phyloP scores from a whole-genome alignment of 225 moss, liverwort and hornwort species.

The Lunularia cruciata region DNA sequence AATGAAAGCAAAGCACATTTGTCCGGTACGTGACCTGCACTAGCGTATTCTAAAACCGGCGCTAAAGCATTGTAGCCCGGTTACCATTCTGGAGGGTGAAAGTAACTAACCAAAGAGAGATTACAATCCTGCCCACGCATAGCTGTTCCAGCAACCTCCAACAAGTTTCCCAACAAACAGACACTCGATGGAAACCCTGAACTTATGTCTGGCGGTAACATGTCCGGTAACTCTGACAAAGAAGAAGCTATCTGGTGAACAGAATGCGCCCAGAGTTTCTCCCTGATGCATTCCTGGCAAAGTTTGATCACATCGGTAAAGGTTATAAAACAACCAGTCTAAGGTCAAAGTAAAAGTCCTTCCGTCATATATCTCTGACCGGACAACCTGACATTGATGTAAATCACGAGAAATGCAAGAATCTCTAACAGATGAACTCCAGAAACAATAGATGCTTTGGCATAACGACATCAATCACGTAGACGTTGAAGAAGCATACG shows the following conservation, averaged over 20 bases:
- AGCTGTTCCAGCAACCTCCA: conserved; percentile 74
- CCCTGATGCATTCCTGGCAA: conserved; percentile 77
- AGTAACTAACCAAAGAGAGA: conserved; percentile 72
- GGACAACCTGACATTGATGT: no score
- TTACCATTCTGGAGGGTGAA: no score
- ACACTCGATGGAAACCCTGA: conserved; percentile 72
- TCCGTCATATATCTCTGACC: no score
- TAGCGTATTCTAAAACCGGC: no score
- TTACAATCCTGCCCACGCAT: conserved; percentile 65
- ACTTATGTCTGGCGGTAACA: conserved; percentile 69
- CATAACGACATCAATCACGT: neutral
- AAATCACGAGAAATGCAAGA: no score
- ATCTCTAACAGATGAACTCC: no score
- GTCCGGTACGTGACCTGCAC: no score
- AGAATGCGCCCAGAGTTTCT: conserved; percentile 80
- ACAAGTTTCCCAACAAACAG: conserved; percentile 87
- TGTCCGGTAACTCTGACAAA: conserved; percentile 53
- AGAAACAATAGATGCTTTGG: neutral
- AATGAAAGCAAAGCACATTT: no score
- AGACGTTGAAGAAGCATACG: conserved; percentile 33
- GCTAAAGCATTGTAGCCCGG: no score
- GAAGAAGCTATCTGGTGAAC: conserved; percentile 71
- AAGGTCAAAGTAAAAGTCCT: neutral
- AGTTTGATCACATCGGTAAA: neutral
- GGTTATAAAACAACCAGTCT: no score